Percentiles rank a stretch among this genome's conserved stretches.
Evolutionary conservation across 2,329 filamentous ascomycete genomes (phyloP).

Genomic region (Penicillium aurantiogriseum): DNA sequence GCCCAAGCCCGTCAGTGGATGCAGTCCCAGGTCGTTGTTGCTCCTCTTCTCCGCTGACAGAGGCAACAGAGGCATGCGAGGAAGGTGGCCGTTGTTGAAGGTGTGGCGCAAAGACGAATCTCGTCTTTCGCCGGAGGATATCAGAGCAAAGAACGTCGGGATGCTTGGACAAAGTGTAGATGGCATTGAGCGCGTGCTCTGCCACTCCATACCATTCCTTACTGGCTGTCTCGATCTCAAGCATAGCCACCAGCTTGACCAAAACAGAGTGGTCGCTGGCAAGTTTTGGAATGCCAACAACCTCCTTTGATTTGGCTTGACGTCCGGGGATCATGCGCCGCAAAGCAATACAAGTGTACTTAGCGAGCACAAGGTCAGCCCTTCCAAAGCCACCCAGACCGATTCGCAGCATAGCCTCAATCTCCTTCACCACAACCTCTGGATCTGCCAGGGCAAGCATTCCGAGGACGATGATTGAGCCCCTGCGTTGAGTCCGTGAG

Average conservation of each 20-base stretch:
- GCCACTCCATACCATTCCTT: conserved; percentile 95
- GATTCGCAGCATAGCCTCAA: conserved; percentile 89
- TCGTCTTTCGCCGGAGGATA: conserved; percentile 82
- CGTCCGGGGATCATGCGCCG: conserved; percentile 87
- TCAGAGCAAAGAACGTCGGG: conserved; percentile 92
- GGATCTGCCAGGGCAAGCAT: conserved; percentile 94
- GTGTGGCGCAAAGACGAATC: conserved; percentile 66
- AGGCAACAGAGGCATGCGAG: conserved; percentile 25
- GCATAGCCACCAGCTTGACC: conserved; percentile 74
- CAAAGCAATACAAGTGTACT: conserved; percentile 92
- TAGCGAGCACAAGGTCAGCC: conserved; percentile 81
- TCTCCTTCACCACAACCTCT: conserved; percentile 89
- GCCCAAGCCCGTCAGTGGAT: conserved; percentile 28
- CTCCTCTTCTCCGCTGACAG: conserved; percentile 33
- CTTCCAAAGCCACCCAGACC: conserved; percentile 79
- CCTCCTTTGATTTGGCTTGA: conserved; percentile 68
- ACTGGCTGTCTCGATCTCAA: conserved; percentile 80
- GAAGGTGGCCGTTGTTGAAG: conserved; percentile 29
- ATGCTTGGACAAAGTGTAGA: conserved; percentile 90
- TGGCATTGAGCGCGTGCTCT: conserved; percentile 92
- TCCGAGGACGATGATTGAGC: conserved; percentile 91
- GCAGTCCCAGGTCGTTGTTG: conserved; percentile 37
- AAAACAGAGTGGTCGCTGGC: conserved; percentile 91
- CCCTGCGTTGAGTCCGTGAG: conserved; percentile 82
- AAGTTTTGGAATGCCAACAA: conserved; percentile 65